These are phyloP conservation scores for Fusarium dlaminii DNA, from an alignment of 2,329 filamentous ascomycete genomes.

Conservation along the genomic window DNA sequence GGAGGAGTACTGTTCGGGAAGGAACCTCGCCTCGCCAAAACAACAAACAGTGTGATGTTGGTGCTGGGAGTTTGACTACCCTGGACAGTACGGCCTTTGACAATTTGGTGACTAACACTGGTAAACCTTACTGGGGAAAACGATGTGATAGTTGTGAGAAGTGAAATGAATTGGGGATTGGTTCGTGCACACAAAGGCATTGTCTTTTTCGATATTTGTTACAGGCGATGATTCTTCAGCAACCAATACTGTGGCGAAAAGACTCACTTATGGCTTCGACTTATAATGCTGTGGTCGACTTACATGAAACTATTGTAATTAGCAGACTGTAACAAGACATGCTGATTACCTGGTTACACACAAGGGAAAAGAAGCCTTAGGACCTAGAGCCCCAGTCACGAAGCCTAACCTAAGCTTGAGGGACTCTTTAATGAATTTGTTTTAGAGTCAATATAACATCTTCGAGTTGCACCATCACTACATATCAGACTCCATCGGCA, in stretches of 20 bases:
- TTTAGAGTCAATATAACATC: neutral
- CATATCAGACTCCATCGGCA: slow-evolving; percentile 46
- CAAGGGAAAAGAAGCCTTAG: neutral
- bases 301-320: neutral
- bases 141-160: neutral
- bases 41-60: neutral
- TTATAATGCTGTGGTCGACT: neutral
- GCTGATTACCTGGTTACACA: neutral
- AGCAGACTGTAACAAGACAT: neutral
- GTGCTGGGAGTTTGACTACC: neutral
- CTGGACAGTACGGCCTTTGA: neutral
- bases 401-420: rapidly evolving
- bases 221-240: neutral
- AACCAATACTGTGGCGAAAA: rapidly evolving
- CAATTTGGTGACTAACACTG: neutral
- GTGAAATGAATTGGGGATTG: neutral
- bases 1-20: slow-evolving; percentile 11
- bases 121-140: neutral
- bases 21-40: slow-evolving; percentile 22
- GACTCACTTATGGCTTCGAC: neutral
- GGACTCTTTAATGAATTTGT: neutral
- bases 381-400: neutral
- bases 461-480: neutral
- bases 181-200: neutral
- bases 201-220: neutral